phyloP scores from a whole-genome alignment of 2,329 filamentous ascomycete genomes.

The Ophiocordyceps camponoti-saundersi region DNA sequence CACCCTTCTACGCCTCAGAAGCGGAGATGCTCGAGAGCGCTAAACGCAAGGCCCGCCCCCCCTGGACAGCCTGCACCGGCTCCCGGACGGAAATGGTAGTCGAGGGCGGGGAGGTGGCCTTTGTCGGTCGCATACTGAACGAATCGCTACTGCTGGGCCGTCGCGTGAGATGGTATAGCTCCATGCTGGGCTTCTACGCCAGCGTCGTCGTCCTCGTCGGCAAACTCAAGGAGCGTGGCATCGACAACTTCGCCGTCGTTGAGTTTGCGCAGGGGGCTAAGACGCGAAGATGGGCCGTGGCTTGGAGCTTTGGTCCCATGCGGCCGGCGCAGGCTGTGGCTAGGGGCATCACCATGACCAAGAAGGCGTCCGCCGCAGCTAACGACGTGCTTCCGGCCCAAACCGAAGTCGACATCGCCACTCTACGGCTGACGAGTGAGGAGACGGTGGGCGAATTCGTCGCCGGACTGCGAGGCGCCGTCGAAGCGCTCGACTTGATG shows the following conservation, averaged over 20 bases:
- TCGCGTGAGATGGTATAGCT: slow-evolving; percentile 71
- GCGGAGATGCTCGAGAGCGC: slow-evolving; percentile 52
- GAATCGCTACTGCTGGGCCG: slow-evolving; percentile 46
- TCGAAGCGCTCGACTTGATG: slow-evolving; percentile 38
- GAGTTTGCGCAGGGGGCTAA: slow-evolving; percentile 62
- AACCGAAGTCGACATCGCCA: slow-evolving; percentile 16
- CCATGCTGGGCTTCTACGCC: slow-evolving; percentile 71
- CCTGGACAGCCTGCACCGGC: slow-evolving; percentile 61
- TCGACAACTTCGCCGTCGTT: slow-evolving; percentile 69
- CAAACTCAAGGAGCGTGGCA: slow-evolving; percentile 32
- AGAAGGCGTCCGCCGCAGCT: slow-evolving; percentile 7
- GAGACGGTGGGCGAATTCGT: slow-evolving; percentile 21
- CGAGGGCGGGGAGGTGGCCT: slow-evolving; percentile 58
- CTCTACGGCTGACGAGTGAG: slow-evolving; percentile 24
- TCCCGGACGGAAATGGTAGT: slow-evolving; percentile 75
- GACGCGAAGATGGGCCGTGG: slow-evolving; percentile 75
- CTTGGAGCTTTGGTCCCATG: slow-evolving; percentile 62
- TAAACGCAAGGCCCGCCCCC: slow-evolving; percentile 45
- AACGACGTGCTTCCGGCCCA: slow-evolving; percentile 22
- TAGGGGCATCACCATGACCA: slow-evolving; percentile 19
- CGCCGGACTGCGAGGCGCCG: slow-evolving; percentile 20
- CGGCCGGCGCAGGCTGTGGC: slow-evolving; percentile 38
- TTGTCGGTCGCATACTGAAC: slow-evolving; percentile 52
- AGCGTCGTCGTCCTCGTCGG: slow-evolving; percentile 49
- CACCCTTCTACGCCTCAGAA: slow-evolving; percentile 74